Conservation (phyloP, 2,329 filamentous ascomycete genomes). For the Microdochium paspali region DNA sequence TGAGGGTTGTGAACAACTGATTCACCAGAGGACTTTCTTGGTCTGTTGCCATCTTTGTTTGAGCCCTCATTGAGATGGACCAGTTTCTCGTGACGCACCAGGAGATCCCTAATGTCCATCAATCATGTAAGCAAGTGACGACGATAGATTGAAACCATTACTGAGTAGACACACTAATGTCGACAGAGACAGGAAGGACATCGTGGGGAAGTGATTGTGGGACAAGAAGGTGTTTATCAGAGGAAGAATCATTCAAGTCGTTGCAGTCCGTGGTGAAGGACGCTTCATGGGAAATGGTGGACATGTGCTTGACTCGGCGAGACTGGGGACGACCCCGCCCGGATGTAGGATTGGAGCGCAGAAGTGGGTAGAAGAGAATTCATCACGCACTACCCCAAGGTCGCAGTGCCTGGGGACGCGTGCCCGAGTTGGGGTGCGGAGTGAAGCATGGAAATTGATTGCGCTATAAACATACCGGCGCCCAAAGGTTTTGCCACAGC, state of each 20-base stretch:
- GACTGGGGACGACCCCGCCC: background rate
- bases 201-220: too few relatives aligned
- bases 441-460: conserved; percentile 3
- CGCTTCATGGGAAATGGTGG: background rate
- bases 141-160: conserved; percentile 1
- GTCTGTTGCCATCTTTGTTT: conserved; percentile 41
- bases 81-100: conserved; percentile 55
- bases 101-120: conserved; percentile 54
- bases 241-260: background rate
- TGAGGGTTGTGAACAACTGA: conserved; percentile 6
- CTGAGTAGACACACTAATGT: background rate
- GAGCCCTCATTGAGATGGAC: conserved; percentile 51
- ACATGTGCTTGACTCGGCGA: background rate
- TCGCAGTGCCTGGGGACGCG: conserved; percentile 6
- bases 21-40: conserved; percentile 38
- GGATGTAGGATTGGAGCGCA: conserved; percentile 1
- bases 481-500: conserved; percentile 54
- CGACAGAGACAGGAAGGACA: too few relatives aligned
- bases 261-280: background rate
- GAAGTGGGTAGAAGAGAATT: conserved; percentile 1
- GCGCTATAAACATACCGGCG: conserved; percentile 39
- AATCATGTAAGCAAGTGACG: background rate
- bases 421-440: conserved; percentile 4
- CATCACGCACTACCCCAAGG: conserved; percentile 1
- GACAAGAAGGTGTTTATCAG: too few relatives aligned